A percentile compares a stretch with the other conserved stretches of the same genome.
These are phyloP conservation scores for Cylindricascospora bacillispora DNA, from an alignment of 1,139 yeast species.

Conservation along the genomic window DNA sequence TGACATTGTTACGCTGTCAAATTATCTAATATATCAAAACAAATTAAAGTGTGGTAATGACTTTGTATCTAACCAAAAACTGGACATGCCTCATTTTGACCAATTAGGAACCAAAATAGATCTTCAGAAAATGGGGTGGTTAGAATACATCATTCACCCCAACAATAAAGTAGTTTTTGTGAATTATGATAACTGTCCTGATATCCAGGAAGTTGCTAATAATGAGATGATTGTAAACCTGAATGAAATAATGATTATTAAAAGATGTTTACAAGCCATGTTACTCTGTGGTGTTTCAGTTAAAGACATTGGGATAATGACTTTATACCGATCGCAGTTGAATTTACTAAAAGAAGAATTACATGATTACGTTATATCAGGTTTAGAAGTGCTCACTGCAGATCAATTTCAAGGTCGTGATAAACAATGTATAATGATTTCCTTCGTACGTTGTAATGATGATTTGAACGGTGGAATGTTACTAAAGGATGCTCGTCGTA, in stretches of 20 bases:
- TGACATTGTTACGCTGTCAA: constrained; percentile 77
- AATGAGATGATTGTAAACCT: constrained; percentile 65
- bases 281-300: constrained; percentile 43
- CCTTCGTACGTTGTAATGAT: constrained; percentile 71
- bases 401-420: constrained; percentile 96
- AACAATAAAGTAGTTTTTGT: constrained; percentile 55
- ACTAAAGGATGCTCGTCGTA: constrained; percentile 77
- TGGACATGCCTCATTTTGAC: constrained; percentile 33
- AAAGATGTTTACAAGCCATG: constrained; percentile 50
- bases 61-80: constrained; percentile 43
- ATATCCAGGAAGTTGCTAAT: constrained; percentile 42
- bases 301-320: constrained; percentile 69
- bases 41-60: constrained; percentile 63
- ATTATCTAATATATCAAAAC: constrained; percentile 64
- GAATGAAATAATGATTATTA: constrained; percentile 55
- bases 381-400: constrained; percentile 75
- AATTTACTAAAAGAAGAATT: constrained; percentile 39
- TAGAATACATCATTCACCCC: constrained; percentile 34
- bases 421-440: constrained; percentile 77
- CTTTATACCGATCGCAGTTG: constrained; percentile 77
- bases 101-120: constrained; percentile 9
- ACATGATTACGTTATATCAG: constrained; percentile 25
- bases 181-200: constrained; percentile 47
- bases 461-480: constrained; percentile 63
- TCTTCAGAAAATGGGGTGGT: constrained; percentile 28